Conservation (phyloP, 768 basidiomycete species). For the Scleroderma bovista region DNA sequence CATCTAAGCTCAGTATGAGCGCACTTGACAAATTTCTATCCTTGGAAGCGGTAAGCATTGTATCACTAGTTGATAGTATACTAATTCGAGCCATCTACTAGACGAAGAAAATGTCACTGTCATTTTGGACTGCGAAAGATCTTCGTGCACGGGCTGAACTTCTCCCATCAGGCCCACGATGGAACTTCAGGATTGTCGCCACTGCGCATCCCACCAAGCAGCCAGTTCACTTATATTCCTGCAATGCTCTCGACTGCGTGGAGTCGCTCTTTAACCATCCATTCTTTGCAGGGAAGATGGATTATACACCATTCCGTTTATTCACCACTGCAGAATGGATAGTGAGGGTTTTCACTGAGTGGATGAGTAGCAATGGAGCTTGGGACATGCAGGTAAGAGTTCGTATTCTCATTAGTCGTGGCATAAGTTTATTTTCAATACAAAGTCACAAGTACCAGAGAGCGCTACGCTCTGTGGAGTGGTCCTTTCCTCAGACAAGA, state of each 20-base stretch:
- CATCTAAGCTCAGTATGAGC: conserved; percentile 24
- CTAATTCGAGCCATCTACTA: conserved; percentile 13
- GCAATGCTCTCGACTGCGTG: conserved; percentile 23
- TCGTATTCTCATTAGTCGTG: background rate
- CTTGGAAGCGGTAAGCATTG: conserved; percentile 19
- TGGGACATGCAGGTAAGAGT: conserved; percentile 22
- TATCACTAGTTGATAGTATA: background rate
- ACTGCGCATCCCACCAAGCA: conserved; percentile 18
- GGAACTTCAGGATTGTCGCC: conserved; percentile 12
- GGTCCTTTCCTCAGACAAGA: conserved; percentile 16
- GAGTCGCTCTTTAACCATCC: conserved; percentile 24
- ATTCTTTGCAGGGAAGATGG: conserved; percentile 15
- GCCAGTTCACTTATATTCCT: conserved; percentile 21
- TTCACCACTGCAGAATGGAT: conserved; percentile 7
- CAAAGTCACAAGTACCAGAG: conserved; percentile 14
- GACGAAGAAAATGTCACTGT: conserved; percentile 16
- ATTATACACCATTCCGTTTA: conserved; percentile 11
- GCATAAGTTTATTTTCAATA: background rate
- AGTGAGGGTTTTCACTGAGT: conserved; percentile 16
- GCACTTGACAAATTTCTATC: conserved; percentile 23
- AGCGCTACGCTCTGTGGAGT: conserved; percentile 23
- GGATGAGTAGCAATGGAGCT: conserved; percentile 16
- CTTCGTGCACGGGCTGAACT: conserved; percentile 23
- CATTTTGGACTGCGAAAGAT: conserved; percentile 24
- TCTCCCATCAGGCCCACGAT: conserved; percentile 22